Conservation (phyloP, 148 eudicot species). For the Silene latifolia region DNA sequence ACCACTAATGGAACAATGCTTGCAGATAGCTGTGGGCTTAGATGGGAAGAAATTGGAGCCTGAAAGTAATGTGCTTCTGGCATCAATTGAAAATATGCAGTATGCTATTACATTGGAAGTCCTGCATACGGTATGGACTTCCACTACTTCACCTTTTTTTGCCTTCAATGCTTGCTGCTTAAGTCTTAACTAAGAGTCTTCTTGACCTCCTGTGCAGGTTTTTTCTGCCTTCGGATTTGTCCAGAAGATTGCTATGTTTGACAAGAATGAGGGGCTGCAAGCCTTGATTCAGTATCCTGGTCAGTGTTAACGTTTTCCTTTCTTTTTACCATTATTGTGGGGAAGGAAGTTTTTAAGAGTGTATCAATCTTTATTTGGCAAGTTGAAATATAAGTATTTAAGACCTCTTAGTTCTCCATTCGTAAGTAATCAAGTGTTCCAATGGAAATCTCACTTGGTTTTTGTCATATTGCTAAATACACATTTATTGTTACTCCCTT, state of each 20-base stretch:
- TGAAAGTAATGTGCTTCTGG: constrained; percentile 94
- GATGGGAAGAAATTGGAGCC: constrained; percentile 89
- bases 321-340: background rate
- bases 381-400: background rate
- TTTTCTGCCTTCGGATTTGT: constrained; percentile 92
- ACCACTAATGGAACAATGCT: background rate
- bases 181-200: constrained; percentile 1
- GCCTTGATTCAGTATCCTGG: constrained; percentile 97
- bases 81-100: constrained; percentile 95
- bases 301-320: constrained; percentile 24
- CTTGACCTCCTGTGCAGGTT: constrained; percentile 43
- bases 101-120: constrained; percentile 90
- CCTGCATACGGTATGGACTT: constrained; percentile 61
- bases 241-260: constrained; percentile 96
- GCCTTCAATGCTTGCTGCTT: background rate
- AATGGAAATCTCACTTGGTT: too few species aligned
- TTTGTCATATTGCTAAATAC: too few species aligned
- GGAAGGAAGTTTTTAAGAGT: constrained; percentile 1
- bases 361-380: background rate
- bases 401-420: background rate
- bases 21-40: constrained; percentile 60
- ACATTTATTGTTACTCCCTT: too few species aligned
- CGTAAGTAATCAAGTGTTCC: too few species aligned
- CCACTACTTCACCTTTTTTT: background rate
- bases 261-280: constrained; percentile 93